These are phyloP conservation scores for Rhizophagus prolifer DNA, from an alignment of 192 early-diverging fungal species.

Conservation along the genomic window DNA sequence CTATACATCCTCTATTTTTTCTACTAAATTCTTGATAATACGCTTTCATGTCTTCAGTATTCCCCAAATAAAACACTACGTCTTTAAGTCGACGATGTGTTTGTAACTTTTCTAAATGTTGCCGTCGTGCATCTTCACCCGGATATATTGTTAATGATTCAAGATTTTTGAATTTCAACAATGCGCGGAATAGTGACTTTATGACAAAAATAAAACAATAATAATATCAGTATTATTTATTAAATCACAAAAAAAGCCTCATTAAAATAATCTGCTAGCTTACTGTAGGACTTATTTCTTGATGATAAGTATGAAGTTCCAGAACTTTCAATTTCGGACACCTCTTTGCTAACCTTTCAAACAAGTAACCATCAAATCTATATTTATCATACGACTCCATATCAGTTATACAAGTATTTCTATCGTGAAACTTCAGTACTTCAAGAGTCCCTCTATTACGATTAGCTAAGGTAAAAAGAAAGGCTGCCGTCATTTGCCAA, in stretches of 20 bases:
- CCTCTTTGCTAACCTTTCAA: background rate
- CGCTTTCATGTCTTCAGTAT: background rate
- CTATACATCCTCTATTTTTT: background rate
- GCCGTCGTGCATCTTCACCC: background rate
- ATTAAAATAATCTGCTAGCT: background rate
- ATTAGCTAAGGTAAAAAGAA: conserved; percentile 18
- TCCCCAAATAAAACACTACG: background rate
- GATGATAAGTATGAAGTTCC: conserved; percentile 13
- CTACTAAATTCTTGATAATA: conserved; percentile 2
- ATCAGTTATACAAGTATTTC: conserved; percentile 7
- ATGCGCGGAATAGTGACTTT: background rate
- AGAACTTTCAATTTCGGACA: conserved; percentile 4
- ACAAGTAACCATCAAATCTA: conserved; percentile 4
- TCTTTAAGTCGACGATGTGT: conserved; percentile 14
- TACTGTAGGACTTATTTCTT: background rate
- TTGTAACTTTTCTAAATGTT: conserved; percentile 16
- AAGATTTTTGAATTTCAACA: conserved; percentile 4
- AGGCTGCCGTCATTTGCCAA: conserved; percentile 16
- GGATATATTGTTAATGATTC: conserved; percentile 9
- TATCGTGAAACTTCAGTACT: conserved; percentile 13
- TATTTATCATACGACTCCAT: background rate
- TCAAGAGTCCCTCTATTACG: conserved; percentile 11
- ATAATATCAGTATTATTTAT: background rate
- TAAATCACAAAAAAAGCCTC: background rate
- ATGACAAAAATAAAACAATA: background rate